phyloP scores from a whole-genome alignment of 2,329 filamentous ascomycete species.

The Mollisiaceae sp. region DNA sequence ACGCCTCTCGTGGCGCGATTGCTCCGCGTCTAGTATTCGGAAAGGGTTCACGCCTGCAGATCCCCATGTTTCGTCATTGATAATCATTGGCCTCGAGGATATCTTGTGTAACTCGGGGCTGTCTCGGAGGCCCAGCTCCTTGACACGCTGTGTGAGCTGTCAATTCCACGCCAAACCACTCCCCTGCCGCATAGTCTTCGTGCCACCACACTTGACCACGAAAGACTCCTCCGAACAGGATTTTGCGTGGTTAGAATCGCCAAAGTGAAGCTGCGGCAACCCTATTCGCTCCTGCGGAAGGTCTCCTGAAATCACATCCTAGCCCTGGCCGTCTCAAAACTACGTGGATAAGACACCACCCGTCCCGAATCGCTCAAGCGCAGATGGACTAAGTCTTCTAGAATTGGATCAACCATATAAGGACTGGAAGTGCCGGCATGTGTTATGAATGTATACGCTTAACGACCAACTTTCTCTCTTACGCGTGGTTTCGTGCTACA shows the following conservation, averaged over 20 bases:
- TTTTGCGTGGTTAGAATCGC: background rate
- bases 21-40: background rate
- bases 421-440: background rate
- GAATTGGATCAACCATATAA: background rate
- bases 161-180: constrained; percentile 2
- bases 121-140: background rate
- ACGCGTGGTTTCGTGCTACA: background rate
- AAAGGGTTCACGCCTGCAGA: background rate
- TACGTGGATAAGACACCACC: constrained; percentile 25
- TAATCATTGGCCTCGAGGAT: background rate
- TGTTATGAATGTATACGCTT: background rate
- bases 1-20: background rate
- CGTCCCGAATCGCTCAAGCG: constrained; percentile 22
- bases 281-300: constrained; percentile 12
- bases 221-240: background rate
- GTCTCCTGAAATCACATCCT: constrained; percentile 12
- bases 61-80: background rate
- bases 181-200: constrained; percentile 25
- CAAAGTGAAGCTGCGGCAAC: constrained; percentile 12
- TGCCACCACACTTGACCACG: constrained; percentile 25
- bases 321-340: constrained; percentile 15
- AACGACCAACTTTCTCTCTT: constrained; percentile 9
- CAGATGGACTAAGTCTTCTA: constrained; percentile 12
- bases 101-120: background rate
- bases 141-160: constrained; percentile 11